Evolutionary conservation across 1,139 yeast species (phyloP), one percentile per base, ranked within the genome.

Genomic region (Fermentozyma sake): DNA sequence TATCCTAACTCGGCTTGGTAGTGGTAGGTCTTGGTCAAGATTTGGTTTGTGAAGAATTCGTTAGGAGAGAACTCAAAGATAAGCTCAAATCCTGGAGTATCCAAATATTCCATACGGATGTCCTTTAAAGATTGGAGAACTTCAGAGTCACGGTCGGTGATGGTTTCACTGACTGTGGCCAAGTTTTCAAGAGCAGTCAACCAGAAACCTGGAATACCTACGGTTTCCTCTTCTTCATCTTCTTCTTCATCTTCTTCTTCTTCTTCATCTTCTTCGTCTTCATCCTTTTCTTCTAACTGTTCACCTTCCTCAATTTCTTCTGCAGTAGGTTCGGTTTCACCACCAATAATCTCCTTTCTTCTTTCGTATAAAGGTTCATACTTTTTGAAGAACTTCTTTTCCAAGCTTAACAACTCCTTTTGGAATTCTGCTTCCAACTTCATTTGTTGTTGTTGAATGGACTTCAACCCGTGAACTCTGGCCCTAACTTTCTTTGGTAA

Each of bases 121-220:
- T 93, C 91, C 22, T 55, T 56, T 45, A 91, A 71, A 48, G 62
- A 62, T 40, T 72, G 70, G 44, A 91, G 72, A 9, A 89, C 93
- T 50, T 84, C 96, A 31, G 83, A 75, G 56, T 91, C 99, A 48
- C 95, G 76, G 35, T 87, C 96, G 25, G 93, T 77, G 46, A 93
- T 84, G 40, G 87, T 78, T 41, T 87, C 95, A 18, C 89, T 74
- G 23, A 89, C 76, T 18, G 86, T 79, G 15, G 80, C 76, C 45
- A 91, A 67, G 61, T 89, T 91, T 57, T 84, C 93, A 60, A 91
- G 68, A 6, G 97, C 94, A 13, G 97, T 91, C 48, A 89, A 71
- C 99, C 99, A 91, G 69, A 91, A 91, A 32, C 84, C 79, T 30
- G 98, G 97, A 46, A 91, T 76, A 42, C 99, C 99, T 31, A 59